Conservation (phyloP, 495 filamentous ascomycete genomes). For the Penicillium egyptiacum region DNA sequence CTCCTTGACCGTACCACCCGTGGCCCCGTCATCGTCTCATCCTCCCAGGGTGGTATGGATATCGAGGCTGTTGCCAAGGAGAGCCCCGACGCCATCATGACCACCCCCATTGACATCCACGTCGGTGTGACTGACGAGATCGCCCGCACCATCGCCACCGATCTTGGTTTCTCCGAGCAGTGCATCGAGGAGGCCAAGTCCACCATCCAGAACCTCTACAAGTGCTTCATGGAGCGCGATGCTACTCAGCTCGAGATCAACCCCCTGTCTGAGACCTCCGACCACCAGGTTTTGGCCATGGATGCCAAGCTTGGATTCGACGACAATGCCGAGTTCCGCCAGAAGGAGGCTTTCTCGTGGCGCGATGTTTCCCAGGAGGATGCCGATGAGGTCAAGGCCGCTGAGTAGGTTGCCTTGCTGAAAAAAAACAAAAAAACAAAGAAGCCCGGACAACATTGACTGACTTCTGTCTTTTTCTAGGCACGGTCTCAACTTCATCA, state of each 20-base stretch:
- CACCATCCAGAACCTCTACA: conserved; percentile 98
- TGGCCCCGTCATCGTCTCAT: conserved; percentile 92
- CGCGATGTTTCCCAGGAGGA: conserved; percentile 95
- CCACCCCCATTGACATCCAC: conserved; percentile 91
- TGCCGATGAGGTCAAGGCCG: conserved; percentile 93
- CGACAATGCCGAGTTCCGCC: conserved; percentile 97
- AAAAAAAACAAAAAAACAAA: not conserved
- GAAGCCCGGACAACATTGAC: not conserved
- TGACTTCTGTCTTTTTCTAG: conserved; percentile 32
- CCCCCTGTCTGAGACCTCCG: conserved; percentile 92
- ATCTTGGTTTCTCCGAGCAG: conserved; percentile 95
- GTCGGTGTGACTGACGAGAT: conserved; percentile 93
- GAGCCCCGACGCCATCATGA: conserved; percentile 91
- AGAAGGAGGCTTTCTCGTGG: conserved; percentile 93
- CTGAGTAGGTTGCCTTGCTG: conserved; percentile 55
- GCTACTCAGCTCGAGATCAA: conserved; percentile 99
- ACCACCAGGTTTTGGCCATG: conserved; percentile 98
- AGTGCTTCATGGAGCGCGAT: conserved; percentile 96
- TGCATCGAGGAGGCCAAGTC: conserved; percentile 92
- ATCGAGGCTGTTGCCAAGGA: conserved; percentile 98
- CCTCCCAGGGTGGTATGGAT: conserved; percentile 98
- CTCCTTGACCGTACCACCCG: conserved; percentile 95
- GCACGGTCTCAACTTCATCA: conserved; percentile 96
- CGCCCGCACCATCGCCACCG: conserved; percentile 81
- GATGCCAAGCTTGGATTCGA: conserved; percentile 98